A percentile compares a stretch with the other conserved stretches of the same genome.
phyloP scores from a whole-genome alignment of 768 basidiomycete genomes.

The Kwoniella shandongensis region DNA sequence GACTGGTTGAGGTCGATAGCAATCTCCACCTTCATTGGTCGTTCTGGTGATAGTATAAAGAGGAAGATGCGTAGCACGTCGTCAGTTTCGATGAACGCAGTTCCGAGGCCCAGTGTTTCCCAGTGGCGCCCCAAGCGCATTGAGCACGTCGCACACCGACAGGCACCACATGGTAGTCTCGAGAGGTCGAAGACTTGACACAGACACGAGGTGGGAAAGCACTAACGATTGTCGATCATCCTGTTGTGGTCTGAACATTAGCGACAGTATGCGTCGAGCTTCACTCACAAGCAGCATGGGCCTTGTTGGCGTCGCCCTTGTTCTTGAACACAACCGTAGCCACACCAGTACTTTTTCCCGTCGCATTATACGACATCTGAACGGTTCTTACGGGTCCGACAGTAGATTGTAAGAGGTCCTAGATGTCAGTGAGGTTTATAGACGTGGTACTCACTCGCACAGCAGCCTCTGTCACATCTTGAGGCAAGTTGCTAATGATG shows the following conservation, averaged over 20 bases:
- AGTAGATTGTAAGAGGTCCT: conserved; percentile 92
- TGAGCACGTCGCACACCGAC: not conserved
- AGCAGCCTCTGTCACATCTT: conserved; percentile 88
- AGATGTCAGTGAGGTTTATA: conserved; percentile 1
- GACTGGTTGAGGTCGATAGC: conserved; percentile 79
- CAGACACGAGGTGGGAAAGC: conserved; percentile 56
- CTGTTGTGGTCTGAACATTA: conserved; percentile 72
- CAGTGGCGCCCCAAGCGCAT: not conserved
- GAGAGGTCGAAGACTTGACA: not conserved
- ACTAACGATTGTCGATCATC: conserved; percentile 99
- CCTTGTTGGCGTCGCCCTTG: conserved; percentile 87
- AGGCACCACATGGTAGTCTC: not conserved
- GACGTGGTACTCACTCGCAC: conserved; percentile 68
- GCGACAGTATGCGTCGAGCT: not conserved
- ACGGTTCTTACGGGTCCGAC: conserved; percentile 84
- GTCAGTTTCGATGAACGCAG: conserved; percentile 20
- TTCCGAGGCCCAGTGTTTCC: not conserved
- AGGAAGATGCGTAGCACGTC: too few relatives aligned
- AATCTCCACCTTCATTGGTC: conserved; percentile 98
- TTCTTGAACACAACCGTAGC: conserved; percentile 82
- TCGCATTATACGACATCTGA: conserved; percentile 77
- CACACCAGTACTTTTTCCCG: conserved; percentile 85
- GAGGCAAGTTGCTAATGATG: conserved; percentile 89
- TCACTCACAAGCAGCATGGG: conserved; percentile 69
- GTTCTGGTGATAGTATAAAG: conserved; percentile 61